Percentiles rank a stretch among this genome's conserved stretches.
Evolutionary conservation across 2,329 filamentous ascomycete species (phyloP).

Genomic region (Sporothrix pseudoabietina): DNA sequence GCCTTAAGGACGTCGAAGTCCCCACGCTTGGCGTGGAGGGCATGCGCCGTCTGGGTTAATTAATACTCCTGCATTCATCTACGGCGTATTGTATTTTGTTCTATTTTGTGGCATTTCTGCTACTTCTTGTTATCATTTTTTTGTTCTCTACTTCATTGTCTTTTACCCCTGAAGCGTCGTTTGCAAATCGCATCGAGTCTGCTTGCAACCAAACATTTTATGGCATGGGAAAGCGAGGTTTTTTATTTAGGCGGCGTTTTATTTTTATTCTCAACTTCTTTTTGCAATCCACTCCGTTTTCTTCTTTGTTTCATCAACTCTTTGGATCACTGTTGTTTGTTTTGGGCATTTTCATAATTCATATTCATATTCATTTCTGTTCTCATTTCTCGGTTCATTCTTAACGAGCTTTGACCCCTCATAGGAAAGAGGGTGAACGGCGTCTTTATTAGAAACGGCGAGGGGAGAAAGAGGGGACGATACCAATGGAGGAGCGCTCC

Average conservation of each 20-base stretch:
- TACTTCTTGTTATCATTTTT: neutral
- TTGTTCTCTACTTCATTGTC: neutral
- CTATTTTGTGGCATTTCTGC: neutral
- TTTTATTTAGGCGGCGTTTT: conserved; percentile 20
- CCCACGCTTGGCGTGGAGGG: conserved; percentile 66
- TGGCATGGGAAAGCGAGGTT: conserved; percentile 30
- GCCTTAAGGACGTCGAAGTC: conserved; percentile 69
- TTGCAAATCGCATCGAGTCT: neutral
- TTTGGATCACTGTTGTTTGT: neutral
- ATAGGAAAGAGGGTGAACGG: neutral
- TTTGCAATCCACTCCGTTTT: neutral
- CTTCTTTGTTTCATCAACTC: neutral
- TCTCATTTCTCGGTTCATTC: neutral
- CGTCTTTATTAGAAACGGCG: conserved; percentile 13
- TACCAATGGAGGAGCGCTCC: conserved; percentile 20
- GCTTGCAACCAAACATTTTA: conserved; percentile 22
- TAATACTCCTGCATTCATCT: neutral
- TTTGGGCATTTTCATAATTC: neutral
- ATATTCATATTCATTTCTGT: neutral
- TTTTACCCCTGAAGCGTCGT: conserved; percentile 8
- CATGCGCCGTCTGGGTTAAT: conserved; percentile 43
- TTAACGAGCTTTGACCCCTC: neutral
- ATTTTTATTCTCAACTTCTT: conserved; percentile 4
- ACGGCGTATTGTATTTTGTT: neutral
- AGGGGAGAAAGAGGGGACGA: neutral